These are phyloP conservation scores for Mucor circinelloides DNA, from an alignment of 371 early-diverging fungal species.

Conservation along the genomic window DNA sequence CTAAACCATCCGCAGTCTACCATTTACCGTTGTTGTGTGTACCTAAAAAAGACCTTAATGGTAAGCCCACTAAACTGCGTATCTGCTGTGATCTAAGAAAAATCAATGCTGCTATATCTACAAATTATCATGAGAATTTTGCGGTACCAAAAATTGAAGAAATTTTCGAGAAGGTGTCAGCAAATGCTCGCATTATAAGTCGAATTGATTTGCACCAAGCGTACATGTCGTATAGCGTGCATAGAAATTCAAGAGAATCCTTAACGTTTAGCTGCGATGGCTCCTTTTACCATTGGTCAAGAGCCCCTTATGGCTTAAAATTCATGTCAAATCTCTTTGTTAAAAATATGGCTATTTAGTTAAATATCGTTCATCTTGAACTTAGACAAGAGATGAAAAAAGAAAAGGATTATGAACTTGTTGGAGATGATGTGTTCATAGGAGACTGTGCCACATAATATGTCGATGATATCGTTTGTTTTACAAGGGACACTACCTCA, in stretches of 20 bases:
- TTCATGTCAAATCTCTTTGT: not conserved
- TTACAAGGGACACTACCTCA: not conserved
- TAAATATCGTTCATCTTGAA: not conserved
- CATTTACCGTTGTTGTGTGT: not conserved
- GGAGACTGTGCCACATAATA: not conserved
- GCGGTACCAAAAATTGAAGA: conserved; percentile 9
- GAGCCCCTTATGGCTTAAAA: not conserved
- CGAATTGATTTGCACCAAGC: not conserved
- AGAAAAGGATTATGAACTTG: not conserved
- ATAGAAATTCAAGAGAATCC: not conserved
- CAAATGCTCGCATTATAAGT: not conserved
- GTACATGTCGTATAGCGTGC: not conserved
- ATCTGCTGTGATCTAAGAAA: conserved; percentile 2
- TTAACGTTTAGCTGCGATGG: not conserved
- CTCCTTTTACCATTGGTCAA: not conserved
- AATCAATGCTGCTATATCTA: not conserved
- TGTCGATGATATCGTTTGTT: not conserved
- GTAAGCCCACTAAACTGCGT: not conserved
- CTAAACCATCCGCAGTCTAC: not conserved
- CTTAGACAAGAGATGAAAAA: not conserved
- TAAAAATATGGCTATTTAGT: not conserved
- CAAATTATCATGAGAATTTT: not conserved
- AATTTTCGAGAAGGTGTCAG: not conserved
- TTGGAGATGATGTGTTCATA: not conserved
- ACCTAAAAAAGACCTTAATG: conserved; percentile 2